These are phyloP conservation scores for Picochlorum sp. DNA, from an alignment of 139 green algal species.

Conservation along the genomic window DNA sequence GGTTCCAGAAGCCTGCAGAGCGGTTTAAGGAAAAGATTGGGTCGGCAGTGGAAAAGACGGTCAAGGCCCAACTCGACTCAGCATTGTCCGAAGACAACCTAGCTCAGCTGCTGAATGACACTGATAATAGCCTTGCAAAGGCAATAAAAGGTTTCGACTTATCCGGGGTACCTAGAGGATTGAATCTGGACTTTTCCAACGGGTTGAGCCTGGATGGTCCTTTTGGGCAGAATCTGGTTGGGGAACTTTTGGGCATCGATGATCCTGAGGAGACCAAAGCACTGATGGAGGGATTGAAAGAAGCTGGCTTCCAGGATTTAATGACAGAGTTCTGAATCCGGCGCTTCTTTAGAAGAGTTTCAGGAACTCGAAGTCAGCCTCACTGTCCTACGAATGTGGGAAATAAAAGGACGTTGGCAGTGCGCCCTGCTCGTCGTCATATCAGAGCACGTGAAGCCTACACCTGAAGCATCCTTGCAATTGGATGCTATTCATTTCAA, in stretches of 20 bases:
- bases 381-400: background rate
- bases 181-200: background rate
- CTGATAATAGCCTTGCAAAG: too few relatives aligned
- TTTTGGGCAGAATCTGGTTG: background rate
- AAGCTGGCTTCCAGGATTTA: constrained; percentile 9
- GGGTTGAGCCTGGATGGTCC: background rate
- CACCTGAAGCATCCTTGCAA: constrained; percentile 2
- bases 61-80: too few relatives aligned
- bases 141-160: too few relatives aligned
- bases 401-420: background rate
- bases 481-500: background rate
- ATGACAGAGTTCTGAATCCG: constrained; percentile 10
- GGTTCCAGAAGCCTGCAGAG: too few relatives aligned
- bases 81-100: too few relatives aligned
- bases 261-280: constrained; percentile 8
- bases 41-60: too few relatives aligned
- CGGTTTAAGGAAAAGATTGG: too few relatives aligned
- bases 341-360: background rate
- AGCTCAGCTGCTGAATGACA: too few relatives aligned
- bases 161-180: too few relatives aligned
- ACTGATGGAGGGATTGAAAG: constrained; percentile 10
- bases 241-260: constrained; percentile 4
- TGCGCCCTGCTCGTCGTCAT: constrained; percentile 1
- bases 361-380: constrained; percentile 2
- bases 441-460: constrained; percentile 1